phyloP scores from a whole-genome alignment of 1,284 basidiomycete genomes.

The Porodaedalea pini region DNA sequence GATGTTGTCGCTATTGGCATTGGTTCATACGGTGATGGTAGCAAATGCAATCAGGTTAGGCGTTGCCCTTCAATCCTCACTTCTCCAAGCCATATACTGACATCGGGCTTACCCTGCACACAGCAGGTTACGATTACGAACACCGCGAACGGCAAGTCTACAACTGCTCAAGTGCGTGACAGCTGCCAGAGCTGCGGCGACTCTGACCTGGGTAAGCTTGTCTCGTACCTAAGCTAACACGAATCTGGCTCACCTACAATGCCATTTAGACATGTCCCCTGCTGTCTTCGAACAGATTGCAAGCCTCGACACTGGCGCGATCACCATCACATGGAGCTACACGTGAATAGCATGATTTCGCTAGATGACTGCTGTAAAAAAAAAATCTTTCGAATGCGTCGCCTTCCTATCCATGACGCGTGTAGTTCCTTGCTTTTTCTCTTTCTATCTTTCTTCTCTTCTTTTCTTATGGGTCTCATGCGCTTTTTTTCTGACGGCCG shows the following conservation, averaged over 20 bases:
- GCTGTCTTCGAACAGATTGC: conserved; percentile 21
- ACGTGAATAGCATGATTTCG: conserved; percentile 14
- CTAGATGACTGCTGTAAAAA: conserved; percentile 1
- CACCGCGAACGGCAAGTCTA: conserved; percentile 32
- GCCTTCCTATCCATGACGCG: not conserved
- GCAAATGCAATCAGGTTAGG: conserved; percentile 21
- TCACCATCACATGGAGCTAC: conserved; percentile 23
- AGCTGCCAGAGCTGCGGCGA: conserved; percentile 35
- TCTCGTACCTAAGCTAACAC: not conserved
- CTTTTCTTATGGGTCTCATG: not conserved
- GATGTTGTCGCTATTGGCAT: conserved; percentile 18
- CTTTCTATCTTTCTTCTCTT: not conserved
- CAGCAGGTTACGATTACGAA: conserved; percentile 29
- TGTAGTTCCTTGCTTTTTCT: not conserved
- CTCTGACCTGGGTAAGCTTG: conserved; percentile 33
- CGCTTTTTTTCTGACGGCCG: conserved; percentile 3
- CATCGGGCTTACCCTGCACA: not conserved
- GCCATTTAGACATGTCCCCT: conserved; percentile 22
- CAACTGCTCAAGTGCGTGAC: conserved; percentile 33
- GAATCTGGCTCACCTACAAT: not conserved
- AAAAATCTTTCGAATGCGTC: not conserved
- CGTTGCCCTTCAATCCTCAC: not conserved
- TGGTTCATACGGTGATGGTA: conserved; percentile 14
- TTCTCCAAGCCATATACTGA: not conserved
- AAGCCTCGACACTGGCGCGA: conserved; percentile 19